Evolutionary conservation across 176 grass and related monocot species (phyloP).

Genomic region (Raddia guianensis): DNA sequence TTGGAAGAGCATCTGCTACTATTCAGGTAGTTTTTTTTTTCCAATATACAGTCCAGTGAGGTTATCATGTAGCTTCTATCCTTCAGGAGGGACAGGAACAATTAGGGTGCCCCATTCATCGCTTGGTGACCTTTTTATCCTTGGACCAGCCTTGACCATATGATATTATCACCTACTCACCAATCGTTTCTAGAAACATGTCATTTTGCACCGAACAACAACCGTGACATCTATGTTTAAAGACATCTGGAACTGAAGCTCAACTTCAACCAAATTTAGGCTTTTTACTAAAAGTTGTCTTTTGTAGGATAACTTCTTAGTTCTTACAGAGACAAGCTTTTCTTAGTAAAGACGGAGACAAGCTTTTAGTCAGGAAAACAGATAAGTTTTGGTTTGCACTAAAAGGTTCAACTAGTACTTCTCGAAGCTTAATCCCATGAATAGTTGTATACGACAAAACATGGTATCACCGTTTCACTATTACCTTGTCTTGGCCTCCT

Average conservation of each 20-base stretch:
- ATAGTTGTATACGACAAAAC: conserved; percentile 25
- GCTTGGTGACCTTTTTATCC: background rate
- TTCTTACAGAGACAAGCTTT: background rate
- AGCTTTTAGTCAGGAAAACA: no score
- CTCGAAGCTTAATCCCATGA: conserved; percentile 16
- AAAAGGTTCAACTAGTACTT: conserved; percentile 12
- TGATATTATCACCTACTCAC: background rate
- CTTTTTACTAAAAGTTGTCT: background rate
- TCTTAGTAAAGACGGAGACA: no score
- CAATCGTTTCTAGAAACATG: conserved; percentile 26
- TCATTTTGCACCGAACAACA: background rate
- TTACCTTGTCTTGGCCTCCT: conserved; percentile 63
- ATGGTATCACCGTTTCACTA: conserved; percentile 20
- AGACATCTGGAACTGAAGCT: conserved; percentile 30
- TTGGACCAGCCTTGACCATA: background rate
- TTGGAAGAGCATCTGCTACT: conserved; percentile 12
- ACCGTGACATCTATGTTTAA: background rate
- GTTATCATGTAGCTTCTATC: conserved; percentile 26
- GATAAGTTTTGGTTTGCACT: conserved; percentile 14
- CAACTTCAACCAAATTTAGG: conserved; percentile 4
- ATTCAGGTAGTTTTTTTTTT: conserved; percentile 28
- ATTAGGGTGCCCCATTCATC: conserved; percentile 27
- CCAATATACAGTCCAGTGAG: conserved; percentile 21
- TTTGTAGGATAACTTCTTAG: background rate
- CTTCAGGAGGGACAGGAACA: background rate